Evolutionary conservation across 2,329 filamentous ascomycete species (phyloP), one percentile per base, ranked within the genome.

Genomic region (Aspergillus eucalypticola): DNA sequence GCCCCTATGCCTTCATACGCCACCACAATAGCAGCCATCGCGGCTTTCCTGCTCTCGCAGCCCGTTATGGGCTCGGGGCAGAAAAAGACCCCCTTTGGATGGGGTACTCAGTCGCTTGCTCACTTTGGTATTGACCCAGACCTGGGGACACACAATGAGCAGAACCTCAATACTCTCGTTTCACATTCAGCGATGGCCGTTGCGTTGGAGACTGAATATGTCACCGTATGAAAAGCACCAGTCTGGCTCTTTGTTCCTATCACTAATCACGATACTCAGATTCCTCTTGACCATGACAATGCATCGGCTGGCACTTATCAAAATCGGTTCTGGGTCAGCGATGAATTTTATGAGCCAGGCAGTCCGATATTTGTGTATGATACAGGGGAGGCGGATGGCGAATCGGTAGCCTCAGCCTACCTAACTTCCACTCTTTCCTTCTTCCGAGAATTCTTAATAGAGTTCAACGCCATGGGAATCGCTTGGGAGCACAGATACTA

Each of bases 291-390:
- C 52, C 73, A 75, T 50, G 61, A 67, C 6, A 60, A 73, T 53
- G 51, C 61, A 8, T 68, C 75, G 11, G 77, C 79, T 59, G 80
- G 74, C 17, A 86, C 82, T 1, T 86, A 85, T 67, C 76, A 77
- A 53, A 83, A 85, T 69, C 78, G 82, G 50, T 86, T 83, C 67
- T 84, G 82, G 66, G 82, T 84, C 49, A 83, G 83, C 62, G 74
- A 77, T 5, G 78, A 78, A 0, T 84, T 84, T 69, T 86, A 85
- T 67, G 78, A 82, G 62, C 75, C 82, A 11, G 83, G 84, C 17
- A 83, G 83, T 0, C 84, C 82, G 1, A 76, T 84, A 0, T 79
- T 80, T 61, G 65, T 82, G 7, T 82, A 80, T 64, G 79, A 83
- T 65, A 75, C 73, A 7, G 82, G 82, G 39, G 82, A 84, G 65